Conservation (phyloP, 2,329 filamentous ascomycete genomes). For the Phoma sp. region DNA sequence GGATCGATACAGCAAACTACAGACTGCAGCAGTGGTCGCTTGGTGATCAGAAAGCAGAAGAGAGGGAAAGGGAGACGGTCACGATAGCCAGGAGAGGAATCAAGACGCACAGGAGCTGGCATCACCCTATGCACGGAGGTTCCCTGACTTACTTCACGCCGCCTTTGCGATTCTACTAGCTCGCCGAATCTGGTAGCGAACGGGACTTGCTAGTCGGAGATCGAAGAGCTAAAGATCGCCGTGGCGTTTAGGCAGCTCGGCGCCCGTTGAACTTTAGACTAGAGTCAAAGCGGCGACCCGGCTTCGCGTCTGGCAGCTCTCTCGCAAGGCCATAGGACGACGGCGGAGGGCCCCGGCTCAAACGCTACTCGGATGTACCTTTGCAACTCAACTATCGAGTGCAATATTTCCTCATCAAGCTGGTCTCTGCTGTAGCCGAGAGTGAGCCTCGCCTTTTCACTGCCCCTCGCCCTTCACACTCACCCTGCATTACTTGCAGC, state of each 20-base stretch:
- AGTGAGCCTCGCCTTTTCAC: slow-evolving; percentile 16
- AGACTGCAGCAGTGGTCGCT: not conserved
- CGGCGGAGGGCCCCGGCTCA: slow-evolving; percentile 37
- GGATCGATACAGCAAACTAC: not conserved
- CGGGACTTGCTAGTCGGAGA: slow-evolving; percentile 31
- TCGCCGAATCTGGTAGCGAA: slow-evolving; percentile 35
- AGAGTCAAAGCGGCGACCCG: slow-evolving; percentile 30
- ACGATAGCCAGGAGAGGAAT: slow-evolving; percentile 1
- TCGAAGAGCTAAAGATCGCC: slow-evolving; percentile 32
- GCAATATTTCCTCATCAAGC: slow-evolving; percentile 24
- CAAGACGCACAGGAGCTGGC: not conserved
- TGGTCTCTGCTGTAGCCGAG: slow-evolving; percentile 21
- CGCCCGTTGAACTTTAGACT: slow-evolving; percentile 40
- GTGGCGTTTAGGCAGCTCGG: slow-evolving; percentile 36
- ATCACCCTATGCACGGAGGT: slow-evolving; percentile 12
- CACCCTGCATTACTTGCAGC: slow-evolving; percentile 18
- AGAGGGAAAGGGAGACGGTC: slow-evolving; percentile 3
- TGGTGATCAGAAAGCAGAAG: not conserved
- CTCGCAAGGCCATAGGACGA: slow-evolving; percentile 34
- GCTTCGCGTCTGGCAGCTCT: slow-evolving; percentile 23
- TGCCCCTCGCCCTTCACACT: slow-evolving; percentile 20
- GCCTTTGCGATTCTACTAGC: slow-evolving; percentile 36
- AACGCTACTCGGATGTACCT: slow-evolving; percentile 23
- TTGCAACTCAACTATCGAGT: slow-evolving; percentile 24
- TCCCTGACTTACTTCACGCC: slow-evolving; percentile 27